Evolutionary conservation across 148 eudicot genomes (phyloP).

Genomic region (Rhododendron ovatum): DNA sequence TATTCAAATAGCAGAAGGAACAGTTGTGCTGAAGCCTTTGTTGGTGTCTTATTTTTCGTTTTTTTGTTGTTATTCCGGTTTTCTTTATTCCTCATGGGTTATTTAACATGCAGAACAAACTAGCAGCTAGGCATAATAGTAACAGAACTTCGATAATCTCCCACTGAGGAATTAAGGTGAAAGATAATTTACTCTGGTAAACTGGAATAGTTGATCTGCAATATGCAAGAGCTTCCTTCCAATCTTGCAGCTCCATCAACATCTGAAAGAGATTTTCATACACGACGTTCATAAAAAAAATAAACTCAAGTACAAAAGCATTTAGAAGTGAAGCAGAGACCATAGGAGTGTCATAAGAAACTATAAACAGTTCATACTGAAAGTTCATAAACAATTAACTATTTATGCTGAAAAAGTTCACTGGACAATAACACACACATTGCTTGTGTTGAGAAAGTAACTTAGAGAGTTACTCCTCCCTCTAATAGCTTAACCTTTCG

Average conservation of each 20-base stretch:
- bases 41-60: neutral
- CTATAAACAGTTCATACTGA: neutral
- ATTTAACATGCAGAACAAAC: neutral
- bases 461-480: neutral
- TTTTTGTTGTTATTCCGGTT: no score
- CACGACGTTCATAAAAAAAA: neutral
- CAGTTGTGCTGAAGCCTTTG: neutral
- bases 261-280: conserved; percentile 36
- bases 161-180: neutral
- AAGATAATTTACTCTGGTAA: conserved; percentile 60
- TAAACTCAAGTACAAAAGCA: neutral
- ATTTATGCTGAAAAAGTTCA: neutral
- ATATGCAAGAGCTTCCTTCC: conserved; percentile 65
- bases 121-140: neutral
- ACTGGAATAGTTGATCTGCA: conserved; percentile 78
- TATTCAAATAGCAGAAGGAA: neutral
- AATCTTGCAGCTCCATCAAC: conserved; percentile 69
- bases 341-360: neutral
- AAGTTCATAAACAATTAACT: no score
- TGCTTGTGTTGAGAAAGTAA: neutral
- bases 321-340: neutral
- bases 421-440: neutral
- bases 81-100: no score
- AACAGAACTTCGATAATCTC: neutral
- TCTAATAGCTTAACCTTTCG: neutral